These are phyloP conservation scores for Meyerozyma guilliermondii DNA, from an alignment of 1,139 yeast species.

Conservation along the genomic window DNA sequence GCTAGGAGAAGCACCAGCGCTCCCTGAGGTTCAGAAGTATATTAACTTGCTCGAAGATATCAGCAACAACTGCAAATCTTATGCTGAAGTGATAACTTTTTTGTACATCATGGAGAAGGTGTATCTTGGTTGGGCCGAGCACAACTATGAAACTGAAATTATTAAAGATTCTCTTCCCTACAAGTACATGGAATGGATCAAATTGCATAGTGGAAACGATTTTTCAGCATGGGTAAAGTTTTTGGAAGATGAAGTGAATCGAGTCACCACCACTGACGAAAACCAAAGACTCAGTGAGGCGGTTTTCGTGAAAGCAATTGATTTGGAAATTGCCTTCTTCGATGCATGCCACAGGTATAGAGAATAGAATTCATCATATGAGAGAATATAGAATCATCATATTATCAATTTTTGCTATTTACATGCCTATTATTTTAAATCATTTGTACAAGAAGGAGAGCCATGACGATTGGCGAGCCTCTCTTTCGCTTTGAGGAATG, in stretches of 20 bases:
- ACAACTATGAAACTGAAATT: constrained; percentile 14
- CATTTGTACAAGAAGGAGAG: constrained; percentile 50
- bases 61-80: constrained; percentile 23
- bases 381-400: constrained; percentile 3
- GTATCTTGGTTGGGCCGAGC: constrained; percentile 49
- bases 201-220: constrained; percentile 43
- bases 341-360: constrained; percentile 37
- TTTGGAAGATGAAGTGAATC: constrained; percentile 37
- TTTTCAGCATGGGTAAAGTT: constrained; percentile 45
- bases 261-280: constrained; percentile 15
- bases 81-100: constrained; percentile 41
- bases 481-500: constrained; percentile 62
- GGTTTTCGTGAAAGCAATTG: constrained; percentile 28
- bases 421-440: neutral
- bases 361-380: too few relatives aligned
- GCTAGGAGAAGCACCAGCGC: constrained; percentile 12
- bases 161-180: constrained; percentile 30
- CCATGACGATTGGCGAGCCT: constrained; percentile 51
- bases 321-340: constrained; percentile 42
- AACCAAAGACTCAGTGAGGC: constrained; percentile 20
- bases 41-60: constrained; percentile 28
- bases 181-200: constrained; percentile 48
- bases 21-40: constrained; percentile 36
- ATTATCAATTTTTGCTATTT: neutral
- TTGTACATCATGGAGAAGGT: constrained; percentile 46